Conservation (phyloP, 768 basidiomycete species). For the Lactarius akahatsu region DNA sequence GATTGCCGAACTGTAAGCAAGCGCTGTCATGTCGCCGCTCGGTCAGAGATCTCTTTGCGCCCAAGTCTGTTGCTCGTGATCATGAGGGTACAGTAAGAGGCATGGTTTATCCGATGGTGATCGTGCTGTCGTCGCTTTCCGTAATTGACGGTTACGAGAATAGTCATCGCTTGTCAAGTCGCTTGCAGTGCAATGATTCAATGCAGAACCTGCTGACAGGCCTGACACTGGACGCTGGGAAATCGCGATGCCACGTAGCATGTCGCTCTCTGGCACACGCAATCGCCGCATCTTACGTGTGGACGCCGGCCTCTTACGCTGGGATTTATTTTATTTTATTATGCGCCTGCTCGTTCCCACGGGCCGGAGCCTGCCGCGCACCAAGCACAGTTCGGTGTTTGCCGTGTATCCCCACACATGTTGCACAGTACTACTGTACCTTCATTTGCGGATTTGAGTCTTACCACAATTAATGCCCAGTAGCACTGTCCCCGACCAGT, state of each 20-base stretch:
- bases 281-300: constrained; percentile 5
- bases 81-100: neutral
- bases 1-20: neutral
- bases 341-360: neutral
- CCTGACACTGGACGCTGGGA: neutral
- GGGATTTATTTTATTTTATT: neutral
- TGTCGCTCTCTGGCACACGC: neutral
- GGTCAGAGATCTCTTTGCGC: neutral
- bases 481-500: neutral
- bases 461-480: neutral
- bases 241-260: neutral
- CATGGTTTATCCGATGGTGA: neutral
- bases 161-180: neutral
- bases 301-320: neutral
- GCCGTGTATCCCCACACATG: neutral
- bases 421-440: no score
- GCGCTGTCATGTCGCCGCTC: neutral
- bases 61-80: neutral
- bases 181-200: neutral
- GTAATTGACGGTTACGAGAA: no score
- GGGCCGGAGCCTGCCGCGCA: neutral
- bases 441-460: neutral
- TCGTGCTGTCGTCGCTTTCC: no score
- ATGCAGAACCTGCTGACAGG: neutral
- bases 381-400: neutral